Evolutionary conservation across 768 basidiomycete species (phyloP), one percentile per base, ranked within the genome.

Genomic region (Cyclocybe cylindracea): DNA sequence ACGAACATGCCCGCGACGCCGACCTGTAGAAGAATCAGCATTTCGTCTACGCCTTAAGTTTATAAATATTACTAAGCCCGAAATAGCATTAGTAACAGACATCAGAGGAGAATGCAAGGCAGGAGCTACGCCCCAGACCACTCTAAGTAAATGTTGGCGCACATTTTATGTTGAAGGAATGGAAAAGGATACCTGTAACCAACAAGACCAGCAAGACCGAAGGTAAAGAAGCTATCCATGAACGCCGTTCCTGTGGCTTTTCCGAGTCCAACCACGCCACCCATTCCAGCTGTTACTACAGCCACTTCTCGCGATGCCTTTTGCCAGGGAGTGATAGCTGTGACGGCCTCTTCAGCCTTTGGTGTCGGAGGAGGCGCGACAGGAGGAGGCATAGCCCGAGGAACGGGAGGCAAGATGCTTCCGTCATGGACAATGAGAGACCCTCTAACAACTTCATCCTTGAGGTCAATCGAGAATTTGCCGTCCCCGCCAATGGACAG

Each of bases 21-120:
- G 47, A 91, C 89, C 84, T 71, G 31, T 16, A 50, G 38, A 14
- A 8, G 5, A 29, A 29, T 33, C 24, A 32, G 11, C 33, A 39
- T 34, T 43, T 31, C 16, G 24, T 43, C 39, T 14, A 48, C 35
- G 42, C 39, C 11, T 31, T 36, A 36, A 46, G 32, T 34, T 42
- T 34, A 14, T 24, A 54, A 36, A 46, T 41, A 69, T 53, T 43
- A 73, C 80, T 62, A 68, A 65, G 71, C 91, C 90, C 16, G 91
- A 93, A 39, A 92, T 89, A 3, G 91, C 91, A 61, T 93, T 93
- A 10, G 91, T 94, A 5, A 94, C 91, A 7, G 88, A 90, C 91
- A 94, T 94, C 51, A 94, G 71, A 10, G 92, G 92, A 16, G 91
- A 93, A 66, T 94, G 92, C 44, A 94, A 68, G 13, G 92, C 91